These are phyloP conservation scores for Aspergillus tanneri DNA, from an alignment of 2,329 filamentous ascomycete species.

Conservation along the genomic window DNA sequence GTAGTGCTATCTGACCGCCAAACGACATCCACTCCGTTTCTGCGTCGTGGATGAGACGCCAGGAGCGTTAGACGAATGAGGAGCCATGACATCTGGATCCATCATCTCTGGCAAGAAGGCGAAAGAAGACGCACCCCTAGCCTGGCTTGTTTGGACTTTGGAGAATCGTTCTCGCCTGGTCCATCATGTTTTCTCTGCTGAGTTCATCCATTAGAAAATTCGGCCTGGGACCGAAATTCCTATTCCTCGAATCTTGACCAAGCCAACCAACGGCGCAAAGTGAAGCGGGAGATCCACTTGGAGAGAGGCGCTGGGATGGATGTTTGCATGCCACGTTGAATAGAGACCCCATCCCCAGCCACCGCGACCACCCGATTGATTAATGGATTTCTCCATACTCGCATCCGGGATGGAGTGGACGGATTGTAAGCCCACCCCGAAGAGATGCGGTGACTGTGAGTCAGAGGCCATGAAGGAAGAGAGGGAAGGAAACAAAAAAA, in stretches of 20 bases:
- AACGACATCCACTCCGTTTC: constrained; percentile 16
- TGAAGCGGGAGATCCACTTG: constrained; percentile 24
- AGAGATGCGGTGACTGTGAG: not conserved
- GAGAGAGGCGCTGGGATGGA: constrained; percentile 7
- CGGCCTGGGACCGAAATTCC: not conserved
- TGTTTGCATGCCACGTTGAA: constrained; percentile 28
- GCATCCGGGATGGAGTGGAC: not conserved
- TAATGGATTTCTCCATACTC: not conserved
- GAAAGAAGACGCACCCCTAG: not conserved
- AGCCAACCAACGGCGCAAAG: constrained; percentile 8
- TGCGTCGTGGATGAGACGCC: constrained; percentile 14
- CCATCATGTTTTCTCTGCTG: too few species aligned
- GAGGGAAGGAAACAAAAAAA: not conserved
- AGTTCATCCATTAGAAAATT: constrained; percentile 3
- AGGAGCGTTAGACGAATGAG: constrained; percentile 9
- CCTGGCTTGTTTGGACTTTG: not conserved
- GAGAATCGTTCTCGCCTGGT: too few species aligned
- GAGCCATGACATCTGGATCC: not conserved
- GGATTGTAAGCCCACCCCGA: not conserved
- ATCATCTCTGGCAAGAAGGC: constrained; percentile 5
- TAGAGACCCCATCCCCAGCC: constrained; percentile 13
- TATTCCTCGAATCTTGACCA: not conserved
- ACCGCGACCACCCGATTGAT: constrained; percentile 16
- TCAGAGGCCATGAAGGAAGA: constrained; percentile 1
- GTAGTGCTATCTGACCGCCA: constrained; percentile 25